phyloP scores from a whole-genome alignment of 179 eudicot species.

The Sideroxylon spinosum region DNA sequence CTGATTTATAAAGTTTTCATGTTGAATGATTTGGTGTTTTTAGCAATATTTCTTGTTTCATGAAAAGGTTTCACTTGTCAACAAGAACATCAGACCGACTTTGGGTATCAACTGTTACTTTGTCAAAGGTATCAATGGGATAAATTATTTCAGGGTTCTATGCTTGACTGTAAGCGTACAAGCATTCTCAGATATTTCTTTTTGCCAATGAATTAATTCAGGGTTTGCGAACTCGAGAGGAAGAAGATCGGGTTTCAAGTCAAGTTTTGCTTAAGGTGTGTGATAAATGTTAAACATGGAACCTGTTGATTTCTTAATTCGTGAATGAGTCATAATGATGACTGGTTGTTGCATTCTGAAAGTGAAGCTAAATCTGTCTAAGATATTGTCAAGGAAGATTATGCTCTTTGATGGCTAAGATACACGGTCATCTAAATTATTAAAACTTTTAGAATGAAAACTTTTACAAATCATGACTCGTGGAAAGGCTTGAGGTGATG shows the following conservation, averaged over 20 bases:
- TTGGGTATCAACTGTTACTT: conserved; percentile 64
- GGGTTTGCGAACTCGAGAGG: conserved; percentile 89
- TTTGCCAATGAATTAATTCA: conserved; percentile 27
- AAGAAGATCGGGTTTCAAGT: conserved; percentile 87
- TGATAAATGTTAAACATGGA: conserved; percentile 11
- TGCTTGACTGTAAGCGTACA: conserved; percentile 1
- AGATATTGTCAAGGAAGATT: background rate
- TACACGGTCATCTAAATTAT: background rate
- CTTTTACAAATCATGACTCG: background rate
- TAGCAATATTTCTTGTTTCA: conserved; percentile 17
- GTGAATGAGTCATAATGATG: background rate
- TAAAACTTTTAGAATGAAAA: background rate
- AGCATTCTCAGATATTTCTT: background rate
- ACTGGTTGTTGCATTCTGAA: background rate
- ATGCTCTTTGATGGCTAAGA: background rate
- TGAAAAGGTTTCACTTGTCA: conserved; percentile 74
- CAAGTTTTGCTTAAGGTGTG: conserved; percentile 67
- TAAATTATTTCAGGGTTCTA: background rate
- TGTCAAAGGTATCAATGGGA: conserved; percentile 56
- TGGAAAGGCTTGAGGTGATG: too few relatives aligned
- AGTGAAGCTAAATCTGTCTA: background rate
- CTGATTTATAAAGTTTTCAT: background rate
- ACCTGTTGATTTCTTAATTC: conserved; percentile 1
- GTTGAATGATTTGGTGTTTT: background rate
- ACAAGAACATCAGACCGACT: conserved; percentile 73